Base-by-base conservation (phyloP, 768 basidiomycete species). In the Rhizopogon vesiculosus region DNA sequence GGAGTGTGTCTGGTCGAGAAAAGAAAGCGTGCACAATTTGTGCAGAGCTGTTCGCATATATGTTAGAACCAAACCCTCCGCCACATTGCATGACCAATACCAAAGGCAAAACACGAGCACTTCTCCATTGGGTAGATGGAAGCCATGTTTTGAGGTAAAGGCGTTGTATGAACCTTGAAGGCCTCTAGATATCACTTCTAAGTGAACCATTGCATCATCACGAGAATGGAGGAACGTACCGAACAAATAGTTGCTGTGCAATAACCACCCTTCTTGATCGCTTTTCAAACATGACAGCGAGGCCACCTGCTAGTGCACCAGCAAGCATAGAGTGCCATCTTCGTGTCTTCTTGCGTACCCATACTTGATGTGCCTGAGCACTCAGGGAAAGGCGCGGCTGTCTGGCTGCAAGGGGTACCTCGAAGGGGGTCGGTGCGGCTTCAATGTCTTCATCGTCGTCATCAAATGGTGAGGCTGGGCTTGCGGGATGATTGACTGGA, bases 171-270 rank as follows among this genome's bases (percentile, higher is more conserved):
- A 22, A 22, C 22, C 22, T 22, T 22, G 22, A 22, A 22, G 22
- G 22, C 22, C 22, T 22, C 22, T 22, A 22, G 22, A 22, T 22
- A 22, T 22, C 22, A 22, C 22, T 22, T 22, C 22, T 22, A 22
- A 22, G 22, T 22, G 22, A 22, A 22, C 22, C 22, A 22, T 22
- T 22, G 22, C 22, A 22, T 22, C 22, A 22, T 22, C 22, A 22
- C 22, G 22, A 22, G 22, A 22, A 2, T 22, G 2, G 22, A 22
- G 22, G 22, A 22, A 15, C 84, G 49, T 55, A 85, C 91, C 93
- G 83, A 51, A 96, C 93, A 71, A 96, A 91, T 62, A 94, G 66
- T 69, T 95, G 93, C 63, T 95, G 92, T 0, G 88, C 88, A 59
- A 94, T 88, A 16, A 81, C 79, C 15, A 76, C 71, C 55, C 90